Conservation (phyloP, 176 grass and related monocot species). For the Zizania latifolia region DNA sequence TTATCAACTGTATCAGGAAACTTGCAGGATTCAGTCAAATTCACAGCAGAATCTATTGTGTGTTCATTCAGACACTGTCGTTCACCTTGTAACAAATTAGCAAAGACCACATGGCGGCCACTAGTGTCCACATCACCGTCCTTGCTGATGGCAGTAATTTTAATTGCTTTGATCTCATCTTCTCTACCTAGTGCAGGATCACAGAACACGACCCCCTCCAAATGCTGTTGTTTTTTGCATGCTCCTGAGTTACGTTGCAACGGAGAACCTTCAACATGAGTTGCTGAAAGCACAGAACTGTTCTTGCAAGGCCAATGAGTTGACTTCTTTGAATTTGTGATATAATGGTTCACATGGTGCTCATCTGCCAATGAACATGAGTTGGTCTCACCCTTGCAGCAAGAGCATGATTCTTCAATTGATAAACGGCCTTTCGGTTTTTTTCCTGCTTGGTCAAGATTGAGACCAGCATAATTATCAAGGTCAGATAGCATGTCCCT, state of each 20-base stretch:
- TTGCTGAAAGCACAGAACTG: constrained; percentile 14
- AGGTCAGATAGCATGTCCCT: constrained; percentile 7
- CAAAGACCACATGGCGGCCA: not conserved
- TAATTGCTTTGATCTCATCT: constrained; percentile 17
- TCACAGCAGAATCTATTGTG: constrained; percentile 36
- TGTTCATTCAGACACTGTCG: not conserved
- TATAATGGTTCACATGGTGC: not conserved
- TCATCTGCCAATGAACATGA: constrained; percentile 34
- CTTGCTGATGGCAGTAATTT: constrained; percentile 15
- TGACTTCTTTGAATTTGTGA: constrained; percentile 19
- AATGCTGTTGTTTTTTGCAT: constrained; percentile 9
- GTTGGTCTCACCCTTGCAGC: constrained; percentile 38
- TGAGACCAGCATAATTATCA: constrained; percentile 36
- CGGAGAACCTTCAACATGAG: constrained; percentile 18
- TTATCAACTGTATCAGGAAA: constrained; percentile 15
- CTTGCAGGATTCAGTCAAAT: constrained; percentile 15
- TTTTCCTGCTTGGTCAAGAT: constrained; percentile 18
- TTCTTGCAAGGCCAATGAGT: not conserved
- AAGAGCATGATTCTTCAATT: constrained; percentile 40
- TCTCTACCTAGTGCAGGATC: constrained; percentile 8
- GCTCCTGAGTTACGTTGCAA: constrained; percentile 9
- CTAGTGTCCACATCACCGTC: not conserved
- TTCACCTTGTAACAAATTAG: not conserved
- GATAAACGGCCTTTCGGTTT: constrained; percentile 37
- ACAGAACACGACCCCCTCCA: not conserved